phyloP scores from a whole-genome alignment of 2,329 filamentous ascomycete species.

The Pseudogymnoascus sp. region DNA sequence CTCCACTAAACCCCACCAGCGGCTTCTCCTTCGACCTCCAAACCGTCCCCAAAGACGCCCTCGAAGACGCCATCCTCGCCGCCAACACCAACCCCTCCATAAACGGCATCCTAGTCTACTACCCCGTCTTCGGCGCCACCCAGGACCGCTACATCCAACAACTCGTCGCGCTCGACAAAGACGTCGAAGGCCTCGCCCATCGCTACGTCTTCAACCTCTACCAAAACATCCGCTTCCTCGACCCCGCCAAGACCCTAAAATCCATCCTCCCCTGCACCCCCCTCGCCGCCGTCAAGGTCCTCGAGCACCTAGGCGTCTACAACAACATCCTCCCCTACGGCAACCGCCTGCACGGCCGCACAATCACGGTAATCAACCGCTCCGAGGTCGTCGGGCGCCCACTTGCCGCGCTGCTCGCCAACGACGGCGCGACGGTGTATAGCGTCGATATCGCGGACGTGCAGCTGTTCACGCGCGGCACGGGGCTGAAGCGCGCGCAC shows the following conservation, averaged over 20 bases:
- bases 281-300: conserved; percentile 90
- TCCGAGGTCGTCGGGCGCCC: conserved; percentile 93
- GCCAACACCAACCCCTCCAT: conserved; percentile 72
- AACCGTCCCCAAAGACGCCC: conserved; percentile 72
- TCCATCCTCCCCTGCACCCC: conserved; percentile 93
- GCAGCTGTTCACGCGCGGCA: conserved; percentile 83
- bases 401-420: conserved; percentile 84
- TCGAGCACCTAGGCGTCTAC: conserved; percentile 93
- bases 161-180: conserved; percentile 80
- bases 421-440: conserved; percentile 93
- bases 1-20: conserved; percentile 36
- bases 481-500: conserved; percentile 73
- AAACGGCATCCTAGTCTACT: conserved; percentile 94
- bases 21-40: conserved; percentile 85
- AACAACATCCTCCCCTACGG: conserved; percentile 89
- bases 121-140: conserved; percentile 81
- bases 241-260: conserved; percentile 72
- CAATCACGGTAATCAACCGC: conserved; percentile 92
- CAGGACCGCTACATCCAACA: conserved; percentile 96
- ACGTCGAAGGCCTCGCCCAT: conserved; percentile 91
- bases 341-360: conserved; percentile 86
- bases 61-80: conserved; percentile 79
- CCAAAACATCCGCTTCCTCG: conserved; percentile 92
- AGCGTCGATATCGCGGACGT: conserved; percentile 88
- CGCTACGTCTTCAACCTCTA: conserved; percentile 99